These are phyloP conservation scores for Cucumis cinereus DNA, from an alignment of 306 rosid species.

Conservation along the genomic window DNA sequence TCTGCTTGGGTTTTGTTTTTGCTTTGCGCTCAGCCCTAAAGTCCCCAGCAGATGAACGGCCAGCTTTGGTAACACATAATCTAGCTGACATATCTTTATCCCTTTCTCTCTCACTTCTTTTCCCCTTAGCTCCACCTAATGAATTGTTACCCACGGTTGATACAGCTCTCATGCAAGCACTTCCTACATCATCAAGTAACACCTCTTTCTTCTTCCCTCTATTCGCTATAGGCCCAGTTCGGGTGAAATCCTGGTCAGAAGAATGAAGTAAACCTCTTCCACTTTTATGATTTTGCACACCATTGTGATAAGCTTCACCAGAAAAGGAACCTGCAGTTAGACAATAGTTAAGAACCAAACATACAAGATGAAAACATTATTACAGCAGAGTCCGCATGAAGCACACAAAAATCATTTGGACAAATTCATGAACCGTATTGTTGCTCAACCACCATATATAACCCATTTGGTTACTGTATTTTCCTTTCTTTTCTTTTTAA, in stretches of 20 bases:
- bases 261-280: constrained; percentile 25
- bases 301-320: constrained; percentile 24
- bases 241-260: constrained; percentile 38
- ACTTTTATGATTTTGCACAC: constrained; percentile 13
- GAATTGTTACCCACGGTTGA: constrained; percentile 35
- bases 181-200: constrained; percentile 61
- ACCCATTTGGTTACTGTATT: not conserved
- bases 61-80: constrained; percentile 32
- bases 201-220: constrained; percentile 67
- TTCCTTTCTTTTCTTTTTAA: not conserved
- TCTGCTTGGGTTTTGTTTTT: constrained; percentile 70
- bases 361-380: not conserved
- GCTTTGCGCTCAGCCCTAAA: constrained; percentile 50
- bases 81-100: constrained; percentile 39
- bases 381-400: not conserved
- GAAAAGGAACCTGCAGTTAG: constrained; percentile 46
- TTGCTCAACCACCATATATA: not conserved
- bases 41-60: constrained; percentile 35
- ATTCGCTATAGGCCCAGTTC: constrained; percentile 42
- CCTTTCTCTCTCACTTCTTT: constrained; percentile 69
- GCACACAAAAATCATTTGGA: not conserved
- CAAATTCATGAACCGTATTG: not conserved
- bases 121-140: constrained; percentile 50
- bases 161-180: constrained; percentile 33
- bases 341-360: constrained; percentile 2